Evolutionary conservation across 1,284 basidiomycete genomes (phyloP).

Genomic region (Meripilus lineatus): DNA sequence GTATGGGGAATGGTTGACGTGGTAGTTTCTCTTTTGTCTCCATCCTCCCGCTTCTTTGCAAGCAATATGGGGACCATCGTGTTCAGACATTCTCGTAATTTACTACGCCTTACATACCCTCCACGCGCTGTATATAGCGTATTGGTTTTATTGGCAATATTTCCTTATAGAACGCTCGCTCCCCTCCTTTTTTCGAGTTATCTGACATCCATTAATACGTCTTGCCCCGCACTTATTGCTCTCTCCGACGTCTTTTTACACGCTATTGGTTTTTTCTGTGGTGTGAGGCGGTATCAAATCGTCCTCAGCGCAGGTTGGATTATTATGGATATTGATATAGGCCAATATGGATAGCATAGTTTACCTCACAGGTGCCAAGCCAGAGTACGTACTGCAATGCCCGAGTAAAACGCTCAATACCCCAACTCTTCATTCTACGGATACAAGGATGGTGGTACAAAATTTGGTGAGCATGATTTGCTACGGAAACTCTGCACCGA

Average conservation of each 20-base stretch:
- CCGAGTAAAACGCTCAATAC: not conserved
- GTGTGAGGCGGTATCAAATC: not conserved
- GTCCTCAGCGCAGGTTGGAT: constrained; percentile 1
- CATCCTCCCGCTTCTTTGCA: not conserved
- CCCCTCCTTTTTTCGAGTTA: not conserved
- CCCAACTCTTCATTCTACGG: not conserved
- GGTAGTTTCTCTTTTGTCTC: constrained; percentile 37
- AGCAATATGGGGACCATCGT: not conserved
- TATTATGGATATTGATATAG: not conserved
- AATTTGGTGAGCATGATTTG: not conserved
- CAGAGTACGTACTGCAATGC: not conserved
- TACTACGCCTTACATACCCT: too few species aligned
- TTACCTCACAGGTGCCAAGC: not conserved
- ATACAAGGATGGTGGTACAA: not conserved
- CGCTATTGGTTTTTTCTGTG: not conserved
- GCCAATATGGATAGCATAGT: not conserved
- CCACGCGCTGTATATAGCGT: not conserved
- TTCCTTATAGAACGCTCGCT: not conserved
- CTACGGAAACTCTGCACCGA: not conserved
- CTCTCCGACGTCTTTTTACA: not conserved
- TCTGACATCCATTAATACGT: not conserved
- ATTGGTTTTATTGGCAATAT: not conserved
- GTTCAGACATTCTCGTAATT: not conserved
- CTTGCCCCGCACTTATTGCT: not conserved
- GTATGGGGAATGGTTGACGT: constrained; percentile 83